Base-by-base conservation (phyloP, 2,329 filamentous ascomycete genomes). In the Aquanectria penicillioides region DNA sequence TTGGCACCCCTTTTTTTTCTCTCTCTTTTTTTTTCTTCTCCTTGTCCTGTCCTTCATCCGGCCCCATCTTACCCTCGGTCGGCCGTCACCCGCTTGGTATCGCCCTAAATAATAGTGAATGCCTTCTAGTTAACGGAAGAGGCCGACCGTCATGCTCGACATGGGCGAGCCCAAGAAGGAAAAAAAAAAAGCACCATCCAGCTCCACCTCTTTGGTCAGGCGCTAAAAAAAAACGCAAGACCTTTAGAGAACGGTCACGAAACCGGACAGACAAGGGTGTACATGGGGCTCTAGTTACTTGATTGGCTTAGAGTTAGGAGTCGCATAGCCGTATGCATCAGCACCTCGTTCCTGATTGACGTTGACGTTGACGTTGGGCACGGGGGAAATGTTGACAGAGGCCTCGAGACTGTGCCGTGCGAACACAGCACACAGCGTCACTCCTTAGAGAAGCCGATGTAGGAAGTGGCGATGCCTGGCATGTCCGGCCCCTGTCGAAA, bases 1-100 rank as follows among this genome's bases (percentile, higher is more conserved):
- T 59, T 63, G 59, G 61, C 48, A 54, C 54, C 63, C 60, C 57
- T 62, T 62, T 65, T 52, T 51, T 37, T 41, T 43, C 20, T 37
- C 54, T 50, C 31, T 20, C n/a, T n/a, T n/a, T n/a, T n/a, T n/a
- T n/a, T n/a, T n/a, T n/a, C n/a, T n/a, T n/a, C n/a, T n/a, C n/a
- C n/a, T n/a, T n/a, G n/a, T n/a, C n/a, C n/a, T n/a, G n/a, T n/a
- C n/a, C n/a, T n/a, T n/a, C n/a, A n/a, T n/a, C n/a, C n/a, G n/a
- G n/a, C n/a, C n/a, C n/a, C n/a, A n/a, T n/a, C n/a, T n/a, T n/a
- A n/a, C n/a, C n/a, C n/a, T n/a, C n/a, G n/a, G n/a, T 43, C 28
- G 36, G 29, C 49, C 53, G 33, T 28, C 22, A 26, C 41, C 38
- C 41, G 43, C 12, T 34, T 22, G 15, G 28, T 49, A 54, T 53